Conservation (phyloP, 2,329 filamentous ascomycete genomes). For the Alternaria conjuncta region DNA sequence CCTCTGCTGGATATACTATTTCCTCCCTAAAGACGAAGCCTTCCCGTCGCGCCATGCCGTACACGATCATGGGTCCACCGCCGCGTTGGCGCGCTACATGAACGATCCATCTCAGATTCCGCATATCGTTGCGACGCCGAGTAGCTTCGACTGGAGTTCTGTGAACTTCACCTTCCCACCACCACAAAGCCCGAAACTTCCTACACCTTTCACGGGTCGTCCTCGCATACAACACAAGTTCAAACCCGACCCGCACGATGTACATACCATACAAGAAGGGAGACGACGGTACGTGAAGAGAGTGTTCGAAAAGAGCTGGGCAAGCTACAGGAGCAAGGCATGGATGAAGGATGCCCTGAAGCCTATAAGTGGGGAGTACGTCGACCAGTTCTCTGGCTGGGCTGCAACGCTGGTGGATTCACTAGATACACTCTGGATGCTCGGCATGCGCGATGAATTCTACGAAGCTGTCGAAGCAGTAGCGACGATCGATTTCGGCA, state of each 20-base stretch:
- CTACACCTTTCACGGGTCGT: constrained; percentile 33
- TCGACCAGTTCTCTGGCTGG: constrained; percentile 57
- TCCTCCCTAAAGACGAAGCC: constrained; percentile 27
- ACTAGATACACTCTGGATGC: constrained; percentile 57
- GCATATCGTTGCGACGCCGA: constrained; percentile 29
- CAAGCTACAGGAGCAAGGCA: constrained; percentile 52
- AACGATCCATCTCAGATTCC: constrained; percentile 34
- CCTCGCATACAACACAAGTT: constrained; percentile 45
- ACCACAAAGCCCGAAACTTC: constrained; percentile 34
- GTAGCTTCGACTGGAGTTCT: constrained; percentile 42
- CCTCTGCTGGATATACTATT: constrained; percentile 36
- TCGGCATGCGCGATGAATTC: constrained; percentile 57
- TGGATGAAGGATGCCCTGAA: constrained; percentile 57
- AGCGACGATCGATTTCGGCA: constrained; percentile 54
- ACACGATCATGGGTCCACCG: constrained; percentile 24
- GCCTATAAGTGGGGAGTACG: constrained; percentile 48
- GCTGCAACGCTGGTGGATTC: constrained; percentile 56
- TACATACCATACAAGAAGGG: constrained; percentile 31
- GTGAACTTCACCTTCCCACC: constrained; percentile 38
- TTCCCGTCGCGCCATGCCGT: constrained; percentile 2
- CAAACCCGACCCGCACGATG: constrained; percentile 20
- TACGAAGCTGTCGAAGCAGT: constrained; percentile 55
- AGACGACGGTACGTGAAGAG: constrained; percentile 36
- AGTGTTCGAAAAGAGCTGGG: constrained; percentile 53
- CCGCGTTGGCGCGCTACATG: constrained; percentile 39